These are phyloP conservation scores for Pseudogymnoascus sp. DNA, from an alignment of 2,329 filamentous ascomycete genomes.

Conservation along the genomic window DNA sequence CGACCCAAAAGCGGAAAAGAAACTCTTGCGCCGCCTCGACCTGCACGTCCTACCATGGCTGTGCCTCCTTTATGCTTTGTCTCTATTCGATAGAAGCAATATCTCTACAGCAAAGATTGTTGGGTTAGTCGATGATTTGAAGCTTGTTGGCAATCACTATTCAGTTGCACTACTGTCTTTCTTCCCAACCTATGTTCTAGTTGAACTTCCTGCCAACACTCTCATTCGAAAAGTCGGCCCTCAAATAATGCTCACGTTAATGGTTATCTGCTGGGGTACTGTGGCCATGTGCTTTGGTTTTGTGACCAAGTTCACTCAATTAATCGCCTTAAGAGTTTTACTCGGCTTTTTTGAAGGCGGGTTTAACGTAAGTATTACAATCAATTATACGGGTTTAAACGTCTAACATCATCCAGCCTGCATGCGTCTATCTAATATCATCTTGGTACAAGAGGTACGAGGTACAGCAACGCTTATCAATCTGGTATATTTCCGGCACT, in stretches of 20 bases:
- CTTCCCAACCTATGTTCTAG: neutral
- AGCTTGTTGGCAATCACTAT: constrained; percentile 8
- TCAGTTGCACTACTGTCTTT: neutral
- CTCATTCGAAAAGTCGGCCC: neutral
- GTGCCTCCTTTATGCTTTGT: too few species aligned
- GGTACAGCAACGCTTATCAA: constrained; percentile 33
- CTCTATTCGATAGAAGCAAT: too few species aligned
- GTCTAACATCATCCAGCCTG: constrained; percentile 25
- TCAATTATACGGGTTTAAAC: constrained; percentile 33
- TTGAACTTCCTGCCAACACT: neutral
- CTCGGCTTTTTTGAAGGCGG: constrained; percentile 47
- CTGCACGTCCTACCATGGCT: too few species aligned
- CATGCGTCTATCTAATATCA: constrained; percentile 26
- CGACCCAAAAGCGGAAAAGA: too few species aligned
- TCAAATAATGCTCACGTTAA: neutral
- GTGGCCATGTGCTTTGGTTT: too few species aligned
- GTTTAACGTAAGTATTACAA: constrained; percentile 31
- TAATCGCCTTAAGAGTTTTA: neutral
- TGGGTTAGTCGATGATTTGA: too few species aligned
- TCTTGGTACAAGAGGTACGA: constrained; percentile 24
- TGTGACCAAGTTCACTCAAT: neutral
- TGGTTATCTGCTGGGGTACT: neutral
- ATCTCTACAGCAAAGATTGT: too few species aligned
- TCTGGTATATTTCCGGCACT: constrained; percentile 40
- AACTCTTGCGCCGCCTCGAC: too few species aligned